phyloP scores from a whole-genome alignment of 495 filamentous ascomycete genomes.

The Durotheca rogersii region DNA sequence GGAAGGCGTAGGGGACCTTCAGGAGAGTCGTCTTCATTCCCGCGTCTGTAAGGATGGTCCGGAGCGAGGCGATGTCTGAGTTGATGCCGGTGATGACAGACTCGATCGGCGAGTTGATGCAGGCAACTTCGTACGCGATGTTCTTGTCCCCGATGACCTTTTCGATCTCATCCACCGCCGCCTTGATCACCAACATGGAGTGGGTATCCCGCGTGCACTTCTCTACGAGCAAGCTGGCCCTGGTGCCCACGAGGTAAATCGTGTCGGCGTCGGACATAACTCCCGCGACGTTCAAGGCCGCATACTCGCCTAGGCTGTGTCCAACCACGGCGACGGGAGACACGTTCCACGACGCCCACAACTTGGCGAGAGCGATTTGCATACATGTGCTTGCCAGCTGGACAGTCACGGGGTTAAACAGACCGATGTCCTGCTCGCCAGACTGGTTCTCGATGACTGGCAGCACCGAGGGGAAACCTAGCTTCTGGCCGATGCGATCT shows the following conservation, averaged over 20 bases:
- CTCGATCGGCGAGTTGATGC: conserved; percentile 47
- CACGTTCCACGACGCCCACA: conserved; percentile 67
- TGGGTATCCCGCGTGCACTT: conserved; percentile 62
- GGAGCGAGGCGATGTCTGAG: conserved; percentile 49
- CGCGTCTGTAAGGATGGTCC: conserved; percentile 48
- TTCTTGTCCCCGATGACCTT: conserved; percentile 9
- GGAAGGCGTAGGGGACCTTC: conserved; percentile 67
- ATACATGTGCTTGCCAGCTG: conserved; percentile 66
- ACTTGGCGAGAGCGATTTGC: conserved; percentile 68
- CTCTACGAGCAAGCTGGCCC: conserved; percentile 61
- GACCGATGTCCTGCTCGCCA: conserved; percentile 42
- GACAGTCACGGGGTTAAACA: conserved; percentile 59
- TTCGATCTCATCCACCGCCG: conserved; percentile 13
- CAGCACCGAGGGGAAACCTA: conserved; percentile 58
- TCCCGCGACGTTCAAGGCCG: conserved; percentile 66
- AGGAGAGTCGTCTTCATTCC: conserved; percentile 57
- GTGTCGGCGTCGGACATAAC: conserved; percentile 65
- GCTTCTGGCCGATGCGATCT: conserved; percentile 57
- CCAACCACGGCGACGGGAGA: conserved; percentile 66
- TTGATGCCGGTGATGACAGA: conserved; percentile 50
- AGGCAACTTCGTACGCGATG: conserved; percentile 45
- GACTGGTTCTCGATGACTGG: conserved; percentile 57
- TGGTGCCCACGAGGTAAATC: conserved; percentile 65
- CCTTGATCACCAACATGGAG: conserved; percentile 51
- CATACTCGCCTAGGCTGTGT: conserved; percentile 74